These are phyloP conservation scores for Ophiostoma sp. DNA, from an alignment of 2,329 filamentous ascomycete genomes.

Conservation along the genomic window DNA sequence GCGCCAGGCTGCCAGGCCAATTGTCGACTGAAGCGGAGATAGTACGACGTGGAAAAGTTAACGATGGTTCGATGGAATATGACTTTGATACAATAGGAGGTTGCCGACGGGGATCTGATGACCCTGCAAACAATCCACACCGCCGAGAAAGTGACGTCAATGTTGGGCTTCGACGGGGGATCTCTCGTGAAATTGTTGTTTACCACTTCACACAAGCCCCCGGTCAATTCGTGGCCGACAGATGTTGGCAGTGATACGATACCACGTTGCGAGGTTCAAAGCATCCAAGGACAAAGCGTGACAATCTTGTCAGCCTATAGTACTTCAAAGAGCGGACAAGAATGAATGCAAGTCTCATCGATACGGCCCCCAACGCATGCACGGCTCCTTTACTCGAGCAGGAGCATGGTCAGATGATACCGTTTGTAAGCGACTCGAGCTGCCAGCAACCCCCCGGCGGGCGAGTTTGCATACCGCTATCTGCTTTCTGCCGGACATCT, in stretches of 20 bases:
- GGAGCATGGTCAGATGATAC: slow-evolving; percentile 1
- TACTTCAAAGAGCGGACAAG: no score
- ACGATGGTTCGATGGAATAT: neutral
- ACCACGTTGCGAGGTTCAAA: neutral
- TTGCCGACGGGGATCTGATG: neutral
- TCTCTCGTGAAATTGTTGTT: neutral
- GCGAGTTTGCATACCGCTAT: neutral
- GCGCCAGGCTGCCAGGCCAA: neutral
- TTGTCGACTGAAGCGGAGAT: neutral
- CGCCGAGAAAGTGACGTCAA: slow-evolving; percentile 6
- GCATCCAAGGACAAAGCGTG: neutral
- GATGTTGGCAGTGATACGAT: neutral
- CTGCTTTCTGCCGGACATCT: neutral
- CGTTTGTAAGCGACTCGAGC: neutral
- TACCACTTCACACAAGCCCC: neutral
- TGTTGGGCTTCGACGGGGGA: slow-evolving; percentile 6
- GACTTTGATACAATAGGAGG: neutral
- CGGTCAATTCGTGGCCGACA: neutral
- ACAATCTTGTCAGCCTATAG: neutral
- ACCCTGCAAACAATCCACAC: neutral
- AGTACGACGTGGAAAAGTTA: neutral
- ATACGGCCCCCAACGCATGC: neutral
- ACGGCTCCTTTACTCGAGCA: neutral
- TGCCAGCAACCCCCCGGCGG: neutral
- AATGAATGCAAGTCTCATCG: neutral